Base-by-base conservation (phyloP, 805 yeast species). In the Candida namnaoensis region DNA sequence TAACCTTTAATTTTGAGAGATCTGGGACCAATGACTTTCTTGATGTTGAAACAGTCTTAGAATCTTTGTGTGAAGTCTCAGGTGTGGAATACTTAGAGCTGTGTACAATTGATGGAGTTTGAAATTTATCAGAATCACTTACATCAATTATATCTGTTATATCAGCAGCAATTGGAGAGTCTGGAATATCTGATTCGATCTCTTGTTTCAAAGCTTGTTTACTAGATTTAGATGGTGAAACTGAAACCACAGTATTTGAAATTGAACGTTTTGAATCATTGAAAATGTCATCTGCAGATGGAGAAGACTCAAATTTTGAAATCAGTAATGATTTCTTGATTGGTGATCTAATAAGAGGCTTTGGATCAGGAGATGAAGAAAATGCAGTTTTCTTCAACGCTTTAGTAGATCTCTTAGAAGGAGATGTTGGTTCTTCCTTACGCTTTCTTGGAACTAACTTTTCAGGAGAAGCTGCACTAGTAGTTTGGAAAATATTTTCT, bases 401-500 rank as follows among this genome's bases (percentile, higher is more conserved):
- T 34, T 38, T 38, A 12, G 36, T 38, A 14, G 4, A 41, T 5
- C 38, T 44, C 15, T 40, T 45, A 1, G 40, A 19, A 2, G 39
- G 30, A 30, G 42, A 43, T 38, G 35, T 44, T 36, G 50, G 45
- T 3, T 52, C 45, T 32, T 41, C 45, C 4, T 41, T 7, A 42
- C 60, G 54, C 35, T 56, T 56, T 32, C 45, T 47, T 32, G 60
- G 60, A n/a, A 54, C 51, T 2, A 37, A 13, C 33, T 50, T 52
- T 14, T 49, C 51, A 9, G 55, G 52, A 1, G 58, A 51, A 8
- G 50, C 35, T 4, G 26, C 24, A 7, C 13, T 14, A 12, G 56
- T 45, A 3, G 56, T 44, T 44, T 66, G 71, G 47, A 65, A 66
- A 5, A 64, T 58, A 44, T 65, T 64, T 9, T 62, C 66, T 25